phyloP scores from a whole-genome alignment of 768 basidiomycete genomes.

The Flagelloscypha sp. region DNA sequence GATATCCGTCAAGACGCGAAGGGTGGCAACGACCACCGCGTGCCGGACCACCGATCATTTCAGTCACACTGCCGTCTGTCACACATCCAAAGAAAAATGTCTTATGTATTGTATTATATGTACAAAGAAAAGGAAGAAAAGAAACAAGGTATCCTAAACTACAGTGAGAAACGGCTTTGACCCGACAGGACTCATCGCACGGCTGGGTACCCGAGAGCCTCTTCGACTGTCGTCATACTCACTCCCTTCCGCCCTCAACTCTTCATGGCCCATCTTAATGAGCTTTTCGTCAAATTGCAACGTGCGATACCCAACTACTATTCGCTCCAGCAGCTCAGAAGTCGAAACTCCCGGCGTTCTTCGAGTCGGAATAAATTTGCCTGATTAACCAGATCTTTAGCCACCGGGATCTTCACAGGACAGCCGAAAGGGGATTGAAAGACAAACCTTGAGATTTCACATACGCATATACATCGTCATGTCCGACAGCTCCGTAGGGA shows the following conservation, averaged over 20 bases:
- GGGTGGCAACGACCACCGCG: too few relatives aligned
- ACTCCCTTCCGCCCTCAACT: conserved; percentile 59
- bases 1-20: too few relatives aligned
- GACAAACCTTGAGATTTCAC: conserved; percentile 70
- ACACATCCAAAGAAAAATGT: too few relatives aligned
- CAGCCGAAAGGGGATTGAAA: conserved; percentile 1
- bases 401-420: not conserved
- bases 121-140: too few relatives aligned
- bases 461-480: conserved; percentile 79
- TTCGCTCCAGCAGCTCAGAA: conserved; percentile 85
- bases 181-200: too few relatives aligned
- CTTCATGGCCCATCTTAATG: conserved; percentile 75
- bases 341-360: conserved; percentile 94
- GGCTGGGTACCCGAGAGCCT: too few relatives aligned
- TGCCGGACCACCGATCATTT: too few relatives aligned
- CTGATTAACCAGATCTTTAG: conserved; percentile 28
- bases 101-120: too few relatives aligned
- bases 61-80: too few relatives aligned
- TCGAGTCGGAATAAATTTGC: conserved; percentile 91
- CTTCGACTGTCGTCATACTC: conserved; percentile 42
- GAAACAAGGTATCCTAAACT: too few relatives aligned
- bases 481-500: conserved; percentile 72
- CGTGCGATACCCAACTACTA: conserved; percentile 79
- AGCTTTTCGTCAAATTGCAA: conserved; percentile 86
- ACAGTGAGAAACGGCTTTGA: too few relatives aligned